Evolutionary conservation across 2,329 filamentous ascomycete species (phyloP), one percentile per base, ranked within the genome.

Genomic region (Arachnopeziza araneosa): DNA sequence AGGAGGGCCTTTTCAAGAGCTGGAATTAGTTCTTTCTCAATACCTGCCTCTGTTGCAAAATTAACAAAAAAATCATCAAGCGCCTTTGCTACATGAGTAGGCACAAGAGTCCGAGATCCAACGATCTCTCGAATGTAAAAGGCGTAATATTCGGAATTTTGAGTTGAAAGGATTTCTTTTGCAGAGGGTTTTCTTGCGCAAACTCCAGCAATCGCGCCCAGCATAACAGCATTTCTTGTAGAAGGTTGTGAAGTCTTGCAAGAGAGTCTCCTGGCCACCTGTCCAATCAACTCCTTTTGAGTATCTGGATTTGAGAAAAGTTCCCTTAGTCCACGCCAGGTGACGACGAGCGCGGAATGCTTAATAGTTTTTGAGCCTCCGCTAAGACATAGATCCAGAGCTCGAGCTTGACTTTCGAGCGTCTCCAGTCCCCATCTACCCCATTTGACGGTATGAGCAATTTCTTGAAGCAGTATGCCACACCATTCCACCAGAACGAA

Each of bases 401-500:
- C 84, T 70, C 87, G 85, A 24, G 91, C 90, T 72, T 89, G 80
- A 54, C 88, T 83, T 36, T 83, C 74, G 26, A 96, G 76, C 50
- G 95, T 76, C 36, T 91, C 86, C 65, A 80, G 70, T 57, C 84
- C 83, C 72, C 86, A 86, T 69, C 79, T 79, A 55, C 84, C 82
- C 87, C 86, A 92, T 51, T 83, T 73, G 10, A 80, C 71, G 19
- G 83, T 83, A 54, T 81, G 80, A 32, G 83, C 83, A 24, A 92
- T 79, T 60, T 88, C 81, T 69, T 93, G 86, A 67, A 96, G 83
- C 55, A 97, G 76, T 60, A 93, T 74, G 60, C 88, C 89, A 74
- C 87, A 91, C 93, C 93, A 99, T 74, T 96, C 91, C 17, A 95
- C 82, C 67, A 99, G 79, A 54, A 96, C 91, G 72, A 97, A 96